Percentiles rank a stretch among this genome's conserved stretches.
Evolutionary conservation across 1,284 basidiomycete genomes (phyloP).

Genomic region (Melanopsichium pennsylvanicum): DNA sequence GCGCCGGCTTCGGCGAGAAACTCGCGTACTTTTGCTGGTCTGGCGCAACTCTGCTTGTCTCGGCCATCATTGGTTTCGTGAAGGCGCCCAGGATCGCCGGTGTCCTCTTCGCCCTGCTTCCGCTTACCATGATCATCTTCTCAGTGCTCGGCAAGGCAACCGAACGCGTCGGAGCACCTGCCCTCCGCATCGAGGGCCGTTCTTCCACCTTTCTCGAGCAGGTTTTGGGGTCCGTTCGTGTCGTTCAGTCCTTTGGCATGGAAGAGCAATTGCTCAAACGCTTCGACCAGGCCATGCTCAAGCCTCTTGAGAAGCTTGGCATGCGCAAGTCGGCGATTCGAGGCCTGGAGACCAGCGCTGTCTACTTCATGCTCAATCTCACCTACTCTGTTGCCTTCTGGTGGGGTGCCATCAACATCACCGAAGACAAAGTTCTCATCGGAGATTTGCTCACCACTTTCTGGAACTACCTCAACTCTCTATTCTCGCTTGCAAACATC

Average conservation of each 20-base stretch:
- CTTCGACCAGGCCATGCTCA: slow-evolving; percentile 63
- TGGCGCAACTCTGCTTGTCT: slow-evolving; percentile 59
- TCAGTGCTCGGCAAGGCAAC: slow-evolving; percentile 59
- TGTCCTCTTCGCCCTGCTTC: slow-evolving; percentile 67
- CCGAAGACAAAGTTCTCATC: slow-evolving; percentile 39
- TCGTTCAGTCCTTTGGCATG: slow-evolving; percentile 68
- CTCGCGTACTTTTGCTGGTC: slow-evolving; percentile 66
- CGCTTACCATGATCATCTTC: slow-evolving; percentile 64
- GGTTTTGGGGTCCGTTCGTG: slow-evolving; percentile 66
- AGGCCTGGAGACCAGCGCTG: slow-evolving; percentile 46
- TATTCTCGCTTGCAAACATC: slow-evolving; percentile 62
- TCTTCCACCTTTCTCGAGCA: slow-evolving; percentile 67
- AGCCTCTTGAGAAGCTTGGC: slow-evolving; percentile 62
- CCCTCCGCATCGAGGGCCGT: slow-evolving; percentile 65
- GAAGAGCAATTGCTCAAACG: slow-evolving; percentile 60
- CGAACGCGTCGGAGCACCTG: slow-evolving; percentile 57
- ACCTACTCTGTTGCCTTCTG: slow-evolving; percentile 57
- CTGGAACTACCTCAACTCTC: slow-evolving; percentile 59
- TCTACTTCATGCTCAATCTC: slow-evolving; percentile 55
- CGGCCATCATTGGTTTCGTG: slow-evolving; percentile 66
- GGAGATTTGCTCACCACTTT: slow-evolving; percentile 56
- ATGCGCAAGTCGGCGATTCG: slow-evolving; percentile 59
- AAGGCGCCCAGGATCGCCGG: slow-evolving; percentile 66
- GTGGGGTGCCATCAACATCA: slow-evolving; percentile 55
- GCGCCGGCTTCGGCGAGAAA: slow-evolving; percentile 67